A percentile compares a stretch with the other conserved stretches of the same genome.
Evolutionary conservation across 805 yeast species (phyloP).

Genomic region (Pichia manshurica): DNA sequence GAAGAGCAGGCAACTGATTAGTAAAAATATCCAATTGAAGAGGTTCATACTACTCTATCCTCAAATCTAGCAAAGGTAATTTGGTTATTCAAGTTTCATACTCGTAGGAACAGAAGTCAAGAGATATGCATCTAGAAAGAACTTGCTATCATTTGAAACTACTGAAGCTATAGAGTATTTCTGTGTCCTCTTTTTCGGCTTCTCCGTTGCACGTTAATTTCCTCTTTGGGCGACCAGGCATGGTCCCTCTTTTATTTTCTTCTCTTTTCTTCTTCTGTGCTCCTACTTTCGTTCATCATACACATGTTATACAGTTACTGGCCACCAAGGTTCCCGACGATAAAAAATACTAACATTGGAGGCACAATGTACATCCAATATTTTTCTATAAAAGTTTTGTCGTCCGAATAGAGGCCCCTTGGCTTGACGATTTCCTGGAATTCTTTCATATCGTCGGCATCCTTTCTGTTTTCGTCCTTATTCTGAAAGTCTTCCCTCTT

Average conservation of each 20-base stretch:
- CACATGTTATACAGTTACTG: background rate
- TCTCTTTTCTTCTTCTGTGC: too few relatives aligned
- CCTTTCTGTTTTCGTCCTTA: background rate
- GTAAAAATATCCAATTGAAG: background rate
- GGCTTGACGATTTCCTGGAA: slow-evolving; percentile 10
- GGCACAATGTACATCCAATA: slow-evolving; percentile 61
- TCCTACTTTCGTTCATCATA: too few relatives aligned
- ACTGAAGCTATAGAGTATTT: too few relatives aligned
- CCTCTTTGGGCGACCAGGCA: slow-evolving; percentile 1
- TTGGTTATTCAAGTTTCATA: too few relatives aligned
- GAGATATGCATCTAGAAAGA: too few relatives aligned
- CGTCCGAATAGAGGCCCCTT: slow-evolving; percentile 8
- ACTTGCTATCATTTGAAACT: too few relatives aligned
- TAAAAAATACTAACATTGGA: slow-evolving; percentile 36
- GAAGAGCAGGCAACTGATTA: background rate
- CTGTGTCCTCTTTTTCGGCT: too few relatives aligned
- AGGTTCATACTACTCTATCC: too few relatives aligned
- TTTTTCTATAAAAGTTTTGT: slow-evolving; percentile 48
- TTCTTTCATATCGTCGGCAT: background rate
- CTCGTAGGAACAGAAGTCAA: too few relatives aligned
- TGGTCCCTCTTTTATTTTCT: background rate
- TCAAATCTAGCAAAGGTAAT: too few relatives aligned
- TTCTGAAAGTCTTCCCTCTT: too few relatives aligned
- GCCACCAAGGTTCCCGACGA: slow-evolving; percentile 14
- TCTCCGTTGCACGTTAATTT: background rate